Evolutionary conservation across 2,329 filamentous ascomycete species (phyloP), one percentile per base, ranked within the genome.

Genomic region (Cordyceps sp.): DNA sequence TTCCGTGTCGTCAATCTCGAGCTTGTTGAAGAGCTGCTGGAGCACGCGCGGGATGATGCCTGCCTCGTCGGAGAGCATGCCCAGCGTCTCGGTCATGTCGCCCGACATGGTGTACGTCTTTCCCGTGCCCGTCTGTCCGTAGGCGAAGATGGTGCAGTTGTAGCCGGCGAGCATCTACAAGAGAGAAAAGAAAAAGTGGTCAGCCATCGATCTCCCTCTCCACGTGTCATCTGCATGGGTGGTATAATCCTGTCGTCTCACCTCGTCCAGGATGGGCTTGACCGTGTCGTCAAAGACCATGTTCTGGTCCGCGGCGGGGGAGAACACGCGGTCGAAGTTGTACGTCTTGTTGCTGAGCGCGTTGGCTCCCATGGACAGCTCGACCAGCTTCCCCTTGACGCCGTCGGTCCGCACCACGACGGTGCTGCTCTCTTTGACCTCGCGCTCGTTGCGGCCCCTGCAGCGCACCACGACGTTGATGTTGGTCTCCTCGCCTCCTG

Each of bases 71-170:
- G 88, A 88, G 12, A 93, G 65, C 37, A 93, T 74, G 2, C 88
- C 84, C 24, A 85, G 57, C 0, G 74, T 83, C 44, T 94, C 82
- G 12, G 71, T 82, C 73, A 98, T 94, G 53, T 98, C 88, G 34
- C 90, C 90, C 1, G 88, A 93, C 90, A 98, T 98, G 17, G 90
- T 98, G 55, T 98, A 98, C 12, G 90, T 98, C 55, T 98, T 98
- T 45, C 90, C 90, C 0, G 90, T 98, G 28, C 90, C 90, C 0
- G 90, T 98, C 54, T 98, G 90, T 18, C 90, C 90, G 52, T 98
- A 98, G 22, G 90, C 90, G 46, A 98, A 98, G 37, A 98, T 93
- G 5, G 90, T 98, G 58, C 90, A 98, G 54, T 98, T 98, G 59
- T 83, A 96, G 32, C 90, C 90, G 17, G 76, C 70, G 26, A 98